A percentile compares a stretch with the other conserved stretches of the same genome.
Evolutionary conservation across 75 land plant species (phyloP).

Genomic region (Selaginella moellendorffii): DNA sequence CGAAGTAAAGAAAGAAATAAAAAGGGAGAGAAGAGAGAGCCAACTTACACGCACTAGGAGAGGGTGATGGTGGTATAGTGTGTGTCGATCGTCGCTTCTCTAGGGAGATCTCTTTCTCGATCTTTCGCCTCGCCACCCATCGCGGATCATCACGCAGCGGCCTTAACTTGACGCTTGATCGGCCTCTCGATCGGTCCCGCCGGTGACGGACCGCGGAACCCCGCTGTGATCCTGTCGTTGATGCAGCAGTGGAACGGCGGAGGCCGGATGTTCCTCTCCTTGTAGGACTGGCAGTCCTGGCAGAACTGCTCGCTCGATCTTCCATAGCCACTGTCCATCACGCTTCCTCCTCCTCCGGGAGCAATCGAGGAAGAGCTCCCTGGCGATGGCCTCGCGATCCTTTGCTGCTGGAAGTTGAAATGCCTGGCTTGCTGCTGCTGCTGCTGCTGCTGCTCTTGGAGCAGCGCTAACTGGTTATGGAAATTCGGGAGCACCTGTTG

Average conservation of each 20-base stretch:
- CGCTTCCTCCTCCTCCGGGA: no score
- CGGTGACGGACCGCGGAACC: conserved; percentile 45
- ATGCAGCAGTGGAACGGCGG: conserved; percentile 59
- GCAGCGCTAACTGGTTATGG: no score
- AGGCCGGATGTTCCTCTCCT: conserved; percentile 22
- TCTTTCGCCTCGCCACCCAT: no score
- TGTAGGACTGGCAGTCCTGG: conserved; percentile 23
- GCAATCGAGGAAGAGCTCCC: no score
- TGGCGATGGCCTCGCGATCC: neutral
- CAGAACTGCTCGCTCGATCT: conserved; percentile 15
- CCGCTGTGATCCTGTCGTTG: conserved; percentile 36
- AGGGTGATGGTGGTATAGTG: no score
- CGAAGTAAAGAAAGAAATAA: no score
- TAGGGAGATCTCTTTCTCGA: no score
- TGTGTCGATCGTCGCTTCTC: no score
- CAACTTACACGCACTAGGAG: no score
- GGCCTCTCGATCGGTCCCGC: conserved; percentile 62
- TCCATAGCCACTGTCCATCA: no score
- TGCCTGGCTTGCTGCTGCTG: neutral
- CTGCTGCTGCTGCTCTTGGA: neutral
- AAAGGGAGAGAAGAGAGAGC: no score
- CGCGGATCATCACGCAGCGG: conserved; percentile 35
- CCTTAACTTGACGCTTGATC: conserved; percentile 25
- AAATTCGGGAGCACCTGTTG: neutral
- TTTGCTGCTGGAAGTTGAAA: neutral